Percentiles rank a stretch among this genome's conserved stretches.
Evolutionary conservation across 352 stramenopile genomes (phyloP).

Genomic region (Ophiocytium majus): DNA sequence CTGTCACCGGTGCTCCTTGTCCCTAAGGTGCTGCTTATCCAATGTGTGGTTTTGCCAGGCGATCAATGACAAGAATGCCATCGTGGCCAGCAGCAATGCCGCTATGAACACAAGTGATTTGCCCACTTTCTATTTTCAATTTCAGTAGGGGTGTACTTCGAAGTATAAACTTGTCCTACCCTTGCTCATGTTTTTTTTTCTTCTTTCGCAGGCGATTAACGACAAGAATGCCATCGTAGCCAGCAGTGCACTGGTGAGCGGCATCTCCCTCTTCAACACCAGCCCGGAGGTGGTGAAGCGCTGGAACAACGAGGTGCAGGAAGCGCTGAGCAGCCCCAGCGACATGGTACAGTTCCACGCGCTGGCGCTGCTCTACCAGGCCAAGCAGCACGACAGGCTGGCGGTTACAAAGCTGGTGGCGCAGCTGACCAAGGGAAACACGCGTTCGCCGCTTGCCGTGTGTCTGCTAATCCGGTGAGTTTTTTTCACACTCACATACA

Average conservation of each 20-base stretch:
- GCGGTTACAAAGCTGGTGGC: constrained; percentile 91
- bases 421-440: constrained; percentile 84
- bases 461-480: constrained; percentile 88
- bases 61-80: constrained; percentile 94
- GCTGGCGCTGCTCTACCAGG: constrained; percentile 95
- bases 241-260: constrained; percentile 91
- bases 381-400: constrained; percentile 95
- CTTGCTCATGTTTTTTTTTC: no score
- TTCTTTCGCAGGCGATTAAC: constrained; percentile 90
- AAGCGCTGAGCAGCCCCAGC: constrained; percentile 87
- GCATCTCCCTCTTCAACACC: constrained; percentile 87
- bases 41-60: constrained; percentile 92
- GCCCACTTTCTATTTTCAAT: no score
- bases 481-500: no score
- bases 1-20: no score
- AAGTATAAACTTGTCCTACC: no score
- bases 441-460: constrained; percentile 87
- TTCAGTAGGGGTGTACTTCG: no score
- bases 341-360: constrained; percentile 99
- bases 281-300: constrained; percentile 82
- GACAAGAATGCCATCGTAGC: constrained; percentile 94
- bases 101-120: no score
- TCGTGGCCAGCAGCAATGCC: constrained; percentile 94
- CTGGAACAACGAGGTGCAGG: constrained; percentile 65
- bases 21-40: no score